Base-by-base conservation (phyloP, 2,329 filamentous ascomycete species). In the Fusarium tupiense region DNA sequence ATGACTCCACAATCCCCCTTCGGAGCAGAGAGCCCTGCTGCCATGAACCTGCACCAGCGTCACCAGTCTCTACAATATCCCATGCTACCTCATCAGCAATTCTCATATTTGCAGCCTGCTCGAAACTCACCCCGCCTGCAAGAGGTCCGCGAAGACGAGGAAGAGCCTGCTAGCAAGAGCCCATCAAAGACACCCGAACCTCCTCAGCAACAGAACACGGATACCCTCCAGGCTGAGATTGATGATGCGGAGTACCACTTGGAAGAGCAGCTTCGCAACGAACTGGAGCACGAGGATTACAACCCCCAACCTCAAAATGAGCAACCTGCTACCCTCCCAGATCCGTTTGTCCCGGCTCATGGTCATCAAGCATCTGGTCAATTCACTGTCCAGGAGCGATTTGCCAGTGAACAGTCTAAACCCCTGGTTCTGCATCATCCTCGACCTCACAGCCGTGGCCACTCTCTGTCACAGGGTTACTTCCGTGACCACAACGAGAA, bases 211-310 rank as follows among this genome's bases (percentile, higher is more conserved):
- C 84, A 84, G 52, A 84, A 87, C 60, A 82, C 84, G 53, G 93
- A 95, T 76, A 95, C 95, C 75, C 87, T 97, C 31, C 94, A 98
- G 80, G 92, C 92, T 71, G 94, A 96, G 75, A 92, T 97, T 64
- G 92, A 96, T 57, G 93, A 95, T 78, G 92, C 93, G 9, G 94
- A 97, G 77, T 96, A 96, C 79, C 94, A 96, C 77, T 83, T 96
- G 70, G 93, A 95, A 80, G 91, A 95, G 80, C 91, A 94, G 69
- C 91, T 95, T 71, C 91, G 94, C 59, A 91, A 92, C 61, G 92
- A 96, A 78, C 86, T 96, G 56, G 92, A 95, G 68, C 92, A 95
- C 75, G 92, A 93, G 63, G 93, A 94, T 74, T 92, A 94, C 79
- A 93, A 91, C 77, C 92, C 91, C 5, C 90, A 91, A 57, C 85